A percentile compares a stretch with the other conserved stretches of the same genome.
These are phyloP conservation scores for Endoconidiophora laricicola DNA, from an alignment of 2,329 filamentous ascomycete genomes.

Conservation along the genomic window DNA sequence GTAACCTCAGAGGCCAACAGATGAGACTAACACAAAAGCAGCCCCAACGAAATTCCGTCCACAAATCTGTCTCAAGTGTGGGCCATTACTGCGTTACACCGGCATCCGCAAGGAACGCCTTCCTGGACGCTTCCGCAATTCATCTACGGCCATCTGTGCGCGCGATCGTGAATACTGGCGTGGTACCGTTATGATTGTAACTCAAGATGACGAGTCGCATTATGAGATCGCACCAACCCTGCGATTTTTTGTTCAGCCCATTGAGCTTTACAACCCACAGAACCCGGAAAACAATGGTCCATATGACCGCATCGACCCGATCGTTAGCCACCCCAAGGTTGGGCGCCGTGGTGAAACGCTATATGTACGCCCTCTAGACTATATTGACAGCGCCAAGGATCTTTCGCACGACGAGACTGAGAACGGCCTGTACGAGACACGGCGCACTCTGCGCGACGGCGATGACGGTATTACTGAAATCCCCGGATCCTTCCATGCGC, in stretches of 20 bases:
- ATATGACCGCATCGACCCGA: conserved; percentile 73
- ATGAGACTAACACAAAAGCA: conserved; percentile 14
- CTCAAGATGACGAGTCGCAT: conserved; percentile 64
- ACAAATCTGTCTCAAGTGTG: conserved; percentile 70
- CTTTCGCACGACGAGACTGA: conserved; percentile 67
- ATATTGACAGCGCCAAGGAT: conserved; percentile 62
- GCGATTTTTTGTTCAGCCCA: conserved; percentile 72
- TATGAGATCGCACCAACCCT: conserved; percentile 67
- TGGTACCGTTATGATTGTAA: conserved; percentile 91
- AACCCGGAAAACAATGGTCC: conserved; percentile 34
- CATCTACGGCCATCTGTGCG: conserved; percentile 14
- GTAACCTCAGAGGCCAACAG: neutral
- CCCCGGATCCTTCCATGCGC: conserved; percentile 36
- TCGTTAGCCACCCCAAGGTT: conserved; percentile 73
- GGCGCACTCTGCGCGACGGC: conserved; percentile 35
- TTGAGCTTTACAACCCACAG: conserved; percentile 56
- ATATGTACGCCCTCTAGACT: conserved; percentile 78
- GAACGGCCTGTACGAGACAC: conserved; percentile 63
- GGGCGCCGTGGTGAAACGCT: conserved; percentile 72
- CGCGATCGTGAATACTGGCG: conserved; percentile 69
- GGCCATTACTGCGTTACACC: conserved; percentile 76
- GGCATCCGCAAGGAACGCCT: conserved; percentile 54
- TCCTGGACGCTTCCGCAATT: conserved; percentile 22
- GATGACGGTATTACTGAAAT: conserved; percentile 29
- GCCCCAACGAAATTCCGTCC: conserved; percentile 64